Conservation (phyloP, 805 yeast species). For the Metschnikowia picachoensis region DNA sequence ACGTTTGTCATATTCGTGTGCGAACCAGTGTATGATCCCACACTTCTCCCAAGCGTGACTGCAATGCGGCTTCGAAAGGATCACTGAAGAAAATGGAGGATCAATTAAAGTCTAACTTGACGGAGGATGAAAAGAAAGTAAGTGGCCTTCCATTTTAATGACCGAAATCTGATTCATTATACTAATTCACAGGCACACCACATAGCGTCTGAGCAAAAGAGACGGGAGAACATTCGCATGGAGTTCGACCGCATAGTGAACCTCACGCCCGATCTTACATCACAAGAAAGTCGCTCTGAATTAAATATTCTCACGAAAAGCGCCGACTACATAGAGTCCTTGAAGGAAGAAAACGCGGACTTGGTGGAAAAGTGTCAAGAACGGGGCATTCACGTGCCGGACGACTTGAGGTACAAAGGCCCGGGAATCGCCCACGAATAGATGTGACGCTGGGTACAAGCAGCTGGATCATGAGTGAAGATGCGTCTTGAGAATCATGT, state of each 20-base stretch:
- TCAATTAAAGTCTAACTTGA: constrained; percentile 11
- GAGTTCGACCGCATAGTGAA: constrained; percentile 75
- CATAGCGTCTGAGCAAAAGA: constrained; percentile 79
- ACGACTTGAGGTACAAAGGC: constrained; percentile 29
- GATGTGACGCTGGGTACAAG: no score
- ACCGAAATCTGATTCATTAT: neutral
- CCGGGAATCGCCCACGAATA: constrained; percentile 18
- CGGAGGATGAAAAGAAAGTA: constrained; percentile 21
- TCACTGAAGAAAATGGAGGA: constrained; percentile 4
- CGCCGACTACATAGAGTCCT: constrained; percentile 48
- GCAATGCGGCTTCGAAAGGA: neutral
- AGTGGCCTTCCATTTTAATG: neutral
- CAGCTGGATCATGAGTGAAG: no score
- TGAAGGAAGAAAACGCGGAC: constrained; percentile 47
- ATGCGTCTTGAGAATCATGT: no score
- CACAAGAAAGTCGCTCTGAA: constrained; percentile 78
- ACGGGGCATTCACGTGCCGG: constrained; percentile 42
- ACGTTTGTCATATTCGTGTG: constrained; percentile 1
- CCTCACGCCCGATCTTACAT: constrained; percentile 67
- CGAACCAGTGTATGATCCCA: constrained; percentile 1
- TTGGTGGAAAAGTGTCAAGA: constrained; percentile 40
- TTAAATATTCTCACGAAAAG: constrained; percentile 66
- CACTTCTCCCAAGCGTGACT: neutral
- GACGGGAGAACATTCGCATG: constrained; percentile 79
- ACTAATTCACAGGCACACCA: constrained; percentile 55